These are phyloP conservation scores for Hypoxylon sp. DNA, from an alignment of 2,329 filamentous ascomycete species.

Conservation along the genomic window DNA sequence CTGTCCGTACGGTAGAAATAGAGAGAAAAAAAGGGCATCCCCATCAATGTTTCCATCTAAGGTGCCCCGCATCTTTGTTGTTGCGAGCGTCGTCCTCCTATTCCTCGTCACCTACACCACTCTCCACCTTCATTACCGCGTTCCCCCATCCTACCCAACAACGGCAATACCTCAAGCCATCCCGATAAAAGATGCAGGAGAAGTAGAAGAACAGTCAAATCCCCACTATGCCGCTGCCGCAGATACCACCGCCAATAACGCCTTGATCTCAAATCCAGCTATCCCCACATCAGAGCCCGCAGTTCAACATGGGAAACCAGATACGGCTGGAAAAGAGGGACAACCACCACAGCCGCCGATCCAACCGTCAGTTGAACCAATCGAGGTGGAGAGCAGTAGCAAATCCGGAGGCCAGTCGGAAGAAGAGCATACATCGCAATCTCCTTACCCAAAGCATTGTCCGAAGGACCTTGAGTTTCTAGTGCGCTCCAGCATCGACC, in stretches of 20 bases:
- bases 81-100: slow-evolving; percentile 46
- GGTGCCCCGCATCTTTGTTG: slow-evolving; percentile 49
- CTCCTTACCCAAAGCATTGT: slow-evolving; percentile 44
- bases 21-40: slow-evolving; percentile 27
- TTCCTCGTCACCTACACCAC: slow-evolving; percentile 50
- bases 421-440: slow-evolving; percentile 23
- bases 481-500: slow-evolving; percentile 46
- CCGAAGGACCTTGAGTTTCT: slow-evolving; percentile 51
- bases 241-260: slow-evolving; percentile 3
- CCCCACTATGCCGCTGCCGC: background rate
- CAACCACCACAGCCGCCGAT: background rate
- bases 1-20: slow-evolving; percentile 24
- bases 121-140: slow-evolving; percentile 47
- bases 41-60: slow-evolving; percentile 48
- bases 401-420: background rate
- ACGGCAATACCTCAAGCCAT: slow-evolving; percentile 24
- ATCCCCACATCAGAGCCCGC: slow-evolving; percentile 7
- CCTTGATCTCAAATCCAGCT: background rate
- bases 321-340: slow-evolving; percentile 6
- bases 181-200: slow-evolving; percentile 30
- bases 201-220: slow-evolving; percentile 12
- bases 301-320: slow-evolving; percentile 12
- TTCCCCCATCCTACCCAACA: slow-evolving; percentile 36
- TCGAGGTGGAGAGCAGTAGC: background rate
- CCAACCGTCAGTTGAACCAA: slow-evolving; percentile 7